Evolutionary conservation across 495 filamentous ascomycete species (phyloP).

Genomic region (Aspergillus bridgeri): DNA sequence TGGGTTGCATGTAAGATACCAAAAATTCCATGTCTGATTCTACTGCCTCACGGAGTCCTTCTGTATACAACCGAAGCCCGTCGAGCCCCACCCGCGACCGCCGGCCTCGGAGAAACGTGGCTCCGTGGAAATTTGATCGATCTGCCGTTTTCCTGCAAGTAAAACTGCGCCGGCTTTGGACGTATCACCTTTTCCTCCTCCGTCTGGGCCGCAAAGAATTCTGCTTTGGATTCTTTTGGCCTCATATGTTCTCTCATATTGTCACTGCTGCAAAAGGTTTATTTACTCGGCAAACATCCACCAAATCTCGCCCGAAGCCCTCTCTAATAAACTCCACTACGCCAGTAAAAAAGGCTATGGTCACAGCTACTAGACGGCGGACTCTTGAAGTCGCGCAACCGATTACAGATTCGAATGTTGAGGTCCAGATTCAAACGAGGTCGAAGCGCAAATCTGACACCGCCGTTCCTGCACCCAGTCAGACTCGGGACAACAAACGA

Average conservation of each 20-base stretch:
- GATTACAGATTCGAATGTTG: conserved; percentile 15
- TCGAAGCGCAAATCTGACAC: conserved; percentile 37
- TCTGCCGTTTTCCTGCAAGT: conserved; percentile 16
- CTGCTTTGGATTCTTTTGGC: conserved; percentile 9
- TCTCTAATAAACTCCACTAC: conserved; percentile 12
- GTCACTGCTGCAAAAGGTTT: conserved; percentile 45
- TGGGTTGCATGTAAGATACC: conserved; percentile 3
- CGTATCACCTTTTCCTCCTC: conserved; percentile 20
- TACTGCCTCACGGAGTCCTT: neutral
- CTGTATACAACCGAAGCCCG: neutral
- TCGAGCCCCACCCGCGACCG: neutral
- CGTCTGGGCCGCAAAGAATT: neutral
- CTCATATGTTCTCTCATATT: conserved; percentile 45
- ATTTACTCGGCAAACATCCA: conserved; percentile 31
- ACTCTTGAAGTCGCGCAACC: conserved; percentile 17
- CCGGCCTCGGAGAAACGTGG: conserved; percentile 34
- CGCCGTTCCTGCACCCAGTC: conserved; percentile 16
- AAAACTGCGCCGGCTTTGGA: conserved; percentile 9
- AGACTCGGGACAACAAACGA: conserved; percentile 36
- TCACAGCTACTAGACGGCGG: conserved; percentile 33
- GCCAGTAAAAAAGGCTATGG: conserved; percentile 27
- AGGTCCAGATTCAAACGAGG: conserved; percentile 17
- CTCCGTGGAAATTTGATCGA: conserved; percentile 37
- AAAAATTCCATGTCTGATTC: neutral
- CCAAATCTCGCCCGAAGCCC: conserved; percentile 16